Evolutionary conservation across 2,329 filamentous ascomycete species (phyloP).

Genomic region (Periconia macrospinosa): DNA sequence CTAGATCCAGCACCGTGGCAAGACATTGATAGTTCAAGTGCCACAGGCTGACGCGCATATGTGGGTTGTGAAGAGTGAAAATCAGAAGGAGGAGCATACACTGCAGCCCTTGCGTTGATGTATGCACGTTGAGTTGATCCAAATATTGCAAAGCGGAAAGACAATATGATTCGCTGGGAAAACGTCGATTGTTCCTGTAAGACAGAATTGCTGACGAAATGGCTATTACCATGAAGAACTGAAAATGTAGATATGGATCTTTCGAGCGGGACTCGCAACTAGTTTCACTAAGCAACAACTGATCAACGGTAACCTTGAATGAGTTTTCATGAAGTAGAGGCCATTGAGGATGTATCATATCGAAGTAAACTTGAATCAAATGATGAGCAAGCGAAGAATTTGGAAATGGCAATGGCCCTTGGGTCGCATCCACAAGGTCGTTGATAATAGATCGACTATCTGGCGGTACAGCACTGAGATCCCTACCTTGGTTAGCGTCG

Average conservation of each 20-base stretch:
- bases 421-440: conserved; percentile 9
- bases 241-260: conserved; percentile 46
- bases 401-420: conserved; percentile 16
- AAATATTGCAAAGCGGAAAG: conserved; percentile 52
- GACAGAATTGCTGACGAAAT: conserved; percentile 53
- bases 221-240: conserved; percentile 58
- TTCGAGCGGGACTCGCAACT: background rate
- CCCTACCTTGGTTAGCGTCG: background rate
- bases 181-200: conserved; percentile 45
- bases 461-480: background rate
- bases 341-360: too few relatives aligned
- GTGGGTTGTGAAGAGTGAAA: conserved; percentile 56
- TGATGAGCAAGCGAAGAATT: background rate
- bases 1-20: conserved; percentile 55
- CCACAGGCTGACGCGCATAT: conserved; percentile 55
- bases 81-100: conserved; percentile 52
- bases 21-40: conserved; percentile 60
- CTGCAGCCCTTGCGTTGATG: conserved; percentile 54
- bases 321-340: too few relatives aligned
- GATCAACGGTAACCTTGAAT: too few relatives aligned
- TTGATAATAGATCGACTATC: conserved; percentile 7
- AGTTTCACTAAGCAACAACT: too few relatives aligned
- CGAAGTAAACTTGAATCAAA: too few relatives aligned
- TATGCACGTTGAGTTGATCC: conserved; percentile 52
- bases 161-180: conserved; percentile 55